These are phyloP conservation scores for Zelonia costaricensis DNA, from an alignment of 208 protist species.

Conservation along the genomic window DNA sequence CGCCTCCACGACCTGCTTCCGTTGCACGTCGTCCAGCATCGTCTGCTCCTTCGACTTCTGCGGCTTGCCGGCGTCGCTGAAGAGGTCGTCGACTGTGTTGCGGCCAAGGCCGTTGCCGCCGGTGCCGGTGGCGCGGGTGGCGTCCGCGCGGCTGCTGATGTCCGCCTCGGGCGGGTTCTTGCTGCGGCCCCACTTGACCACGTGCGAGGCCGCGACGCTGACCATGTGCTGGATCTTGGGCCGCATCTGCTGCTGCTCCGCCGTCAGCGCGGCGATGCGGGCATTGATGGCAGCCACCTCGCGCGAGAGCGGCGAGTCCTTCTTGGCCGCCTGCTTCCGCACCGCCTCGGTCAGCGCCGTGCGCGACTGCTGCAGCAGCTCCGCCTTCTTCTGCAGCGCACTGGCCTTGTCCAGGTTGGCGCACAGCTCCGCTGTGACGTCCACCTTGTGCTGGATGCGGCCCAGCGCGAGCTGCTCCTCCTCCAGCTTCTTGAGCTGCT, in stretches of 20 bases:
- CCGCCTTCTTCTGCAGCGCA: constrained; percentile 49
- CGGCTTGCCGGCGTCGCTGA: constrained; percentile 26
- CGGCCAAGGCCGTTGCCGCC: constrained; percentile 7
- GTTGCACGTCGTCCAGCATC: constrained; percentile 42
- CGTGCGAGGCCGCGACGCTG: constrained; percentile 51
- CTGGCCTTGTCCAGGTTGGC: constrained; percentile 61
- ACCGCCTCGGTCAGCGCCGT: constrained; percentile 36
- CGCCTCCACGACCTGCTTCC: constrained; percentile 49
- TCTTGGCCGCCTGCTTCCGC: constrained; percentile 12
- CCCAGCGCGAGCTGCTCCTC: constrained; percentile 52
- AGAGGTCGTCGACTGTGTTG: constrained; percentile 51
- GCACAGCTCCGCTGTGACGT: constrained; percentile 52
- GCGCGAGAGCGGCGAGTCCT: constrained; percentile 39
- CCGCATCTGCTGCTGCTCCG: constrained; percentile 61
- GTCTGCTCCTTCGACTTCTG: constrained; percentile 14
- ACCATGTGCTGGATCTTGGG: constrained; percentile 73
- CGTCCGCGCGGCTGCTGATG: neutral
- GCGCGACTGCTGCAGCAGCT: constrained; percentile 57
- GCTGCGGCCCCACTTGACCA: constrained; percentile 74
- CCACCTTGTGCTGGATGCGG: constrained; percentile 58
- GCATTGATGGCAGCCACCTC: constrained; percentile 64
- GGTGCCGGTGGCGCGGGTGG: neutral
- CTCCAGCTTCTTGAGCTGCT: constrained; percentile 57
- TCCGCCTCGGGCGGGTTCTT: constrained; percentile 77
- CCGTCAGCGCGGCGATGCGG: constrained; percentile 44